Evolutionary conservation across 495 filamentous ascomycete genomes (phyloP), one percentile per base, ranked within the genome.

Genomic region (Neurospora cerealis): DNA sequence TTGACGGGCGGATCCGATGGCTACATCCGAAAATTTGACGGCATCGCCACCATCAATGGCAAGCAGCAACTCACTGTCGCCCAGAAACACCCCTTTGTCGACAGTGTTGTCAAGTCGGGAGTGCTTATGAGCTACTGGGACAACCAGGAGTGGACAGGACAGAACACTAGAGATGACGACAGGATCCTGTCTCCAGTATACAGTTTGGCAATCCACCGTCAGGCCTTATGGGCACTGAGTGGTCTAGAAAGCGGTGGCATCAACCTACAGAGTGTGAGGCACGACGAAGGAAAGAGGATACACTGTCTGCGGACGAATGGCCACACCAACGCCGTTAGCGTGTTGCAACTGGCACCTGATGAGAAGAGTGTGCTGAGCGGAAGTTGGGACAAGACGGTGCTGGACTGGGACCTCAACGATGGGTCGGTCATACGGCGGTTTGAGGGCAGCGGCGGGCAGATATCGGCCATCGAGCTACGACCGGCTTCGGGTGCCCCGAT

Each of bases 91-190:
- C 96, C 96, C 0, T 99, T 98, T 76, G 96, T 99, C 41, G 96
- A 99, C 79, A 97, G 93, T 75, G 96, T 99, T 19, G 92, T 93
- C 46, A 98, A 98, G 80, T 94, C 94, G 15, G 96, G 95, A 1
- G 89, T 97, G 19, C 82, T 98, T 71, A 89, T 97, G 88, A 96
- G 91, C 78, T 99, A 98, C 80, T 99, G 96, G 96, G 96, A 96
- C 79, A 98, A 97, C 75, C 88, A 88, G 74, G 87, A 89, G 74
- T 85, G 84, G n/a, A 77, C 79, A 28, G 75, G 81, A 44, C 80
- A 83, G 32, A 81, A 76, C 54, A 79, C 83, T 21, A 80, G 84
- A 21, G 77, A 83, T 34, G 89, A 92, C 36, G 86, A 89, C 24
- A 77, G 84, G 28, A 79, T 86, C 10, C 82, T 95, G 40, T 96